Base-by-base conservation (phyloP, 106 monocot genomes). In the Alisma plantagoaquatica region DNA sequence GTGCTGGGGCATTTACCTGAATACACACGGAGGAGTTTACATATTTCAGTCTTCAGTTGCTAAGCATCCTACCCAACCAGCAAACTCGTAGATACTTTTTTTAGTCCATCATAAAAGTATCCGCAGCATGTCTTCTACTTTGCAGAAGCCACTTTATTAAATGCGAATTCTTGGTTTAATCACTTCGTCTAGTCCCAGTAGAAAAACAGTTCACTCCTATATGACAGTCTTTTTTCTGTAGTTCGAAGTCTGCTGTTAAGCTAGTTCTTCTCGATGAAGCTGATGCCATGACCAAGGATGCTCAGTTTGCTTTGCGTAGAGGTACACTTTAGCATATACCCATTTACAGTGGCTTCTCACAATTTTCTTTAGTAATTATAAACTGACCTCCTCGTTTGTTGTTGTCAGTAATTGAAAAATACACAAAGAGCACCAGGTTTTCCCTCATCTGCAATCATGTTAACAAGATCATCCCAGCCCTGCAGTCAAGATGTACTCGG, bases 201-300 rank as follows among this genome's bases (percentile, higher is more conserved):
- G n/a, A n/a, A n/a, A n/a, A n/a, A n/a, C n/a, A n/a, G n/a, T n/a
- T n/a, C n/a, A n/a, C n/a, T n/a, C n/a, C n/a, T n/a, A n/a, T n/a
- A n/a, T n/a, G n/a, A n/a, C n/a, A 22, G 35, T 53, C 2, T 48
- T 19, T 48, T 28, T n/a, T n/a, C n/a, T 75, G 59, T 73, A 89
- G 84, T 27, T 57, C 89, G 54, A 81, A 70, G 25, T 53, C 71
- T 64, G 64, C 78, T 21, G 81, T 98, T 48, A 98, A 98, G 70
- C 60, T 98, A 54, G 81, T 98, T 25, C 68, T 98, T n/a, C 65
- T 98, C 22, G 96, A 98, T 64, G 96, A 98, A 43, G 89, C 96
- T 44, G 96, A 98, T 85, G 96, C 96, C n/a, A 98, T 89, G 96
- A 98, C 96, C 43, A 98, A 98, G 59, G 96, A 98, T 79, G 96